Conservation (phyloP, 2,329 filamentous ascomycete species). For the Parastagonospora avenae region DNA sequence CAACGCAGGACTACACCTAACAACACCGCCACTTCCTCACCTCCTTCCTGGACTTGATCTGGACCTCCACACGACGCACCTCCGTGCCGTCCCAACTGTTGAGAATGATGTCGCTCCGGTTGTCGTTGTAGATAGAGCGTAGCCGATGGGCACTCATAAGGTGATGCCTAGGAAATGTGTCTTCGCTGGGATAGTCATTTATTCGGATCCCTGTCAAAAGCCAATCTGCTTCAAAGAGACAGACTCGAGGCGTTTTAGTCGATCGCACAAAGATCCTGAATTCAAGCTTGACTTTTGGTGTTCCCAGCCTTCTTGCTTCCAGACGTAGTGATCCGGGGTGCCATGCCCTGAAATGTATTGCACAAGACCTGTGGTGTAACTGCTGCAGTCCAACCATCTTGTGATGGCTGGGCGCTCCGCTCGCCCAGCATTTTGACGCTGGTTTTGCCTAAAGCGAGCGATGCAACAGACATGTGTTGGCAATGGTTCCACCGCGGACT, state of each 20-base stretch:
- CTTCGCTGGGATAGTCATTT: too few species aligned
- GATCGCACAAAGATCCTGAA: too few species aligned
- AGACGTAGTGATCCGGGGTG: neutral
- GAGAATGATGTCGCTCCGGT: neutral
- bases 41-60: neutral
- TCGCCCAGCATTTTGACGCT: constrained; percentile 1
- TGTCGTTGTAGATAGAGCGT: neutral
- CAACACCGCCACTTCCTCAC: too few species aligned
- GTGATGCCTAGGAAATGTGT: too few species aligned
- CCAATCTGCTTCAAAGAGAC: too few species aligned
- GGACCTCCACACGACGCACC: too few species aligned
- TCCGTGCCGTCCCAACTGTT: neutral
- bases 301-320: neutral
- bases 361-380: constrained; percentile 1
- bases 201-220: too few species aligned
- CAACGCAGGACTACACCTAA: neutral
- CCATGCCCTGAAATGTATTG: neutral
- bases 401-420: constrained; percentile 9
- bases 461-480: constrained; percentile 18
- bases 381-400: constrained; percentile 6
- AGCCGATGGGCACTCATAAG: neutral
- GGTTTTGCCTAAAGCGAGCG: neutral
- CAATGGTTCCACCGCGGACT: constrained; percentile 29
- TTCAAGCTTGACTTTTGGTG: neutral
- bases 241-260: too few species aligned